A percentile compares a stretch with the other conserved stretches of the same genome.
Conservation (phyloP, 2,329 filamentous ascomycete genomes). For the Xylariaceae sp. region DNA sequence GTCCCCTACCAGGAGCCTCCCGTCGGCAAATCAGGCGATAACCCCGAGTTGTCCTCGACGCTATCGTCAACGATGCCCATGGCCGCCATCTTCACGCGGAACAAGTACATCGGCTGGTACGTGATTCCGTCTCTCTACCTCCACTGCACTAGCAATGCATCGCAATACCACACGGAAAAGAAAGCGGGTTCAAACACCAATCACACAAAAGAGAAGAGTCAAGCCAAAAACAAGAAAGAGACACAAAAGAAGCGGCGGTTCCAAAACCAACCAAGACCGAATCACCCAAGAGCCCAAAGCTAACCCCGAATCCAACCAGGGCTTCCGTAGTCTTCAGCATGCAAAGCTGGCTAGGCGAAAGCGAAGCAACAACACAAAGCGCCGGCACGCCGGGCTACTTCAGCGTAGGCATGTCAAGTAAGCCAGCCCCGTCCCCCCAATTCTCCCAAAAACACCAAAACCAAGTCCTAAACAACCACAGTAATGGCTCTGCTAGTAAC, state of each 20-base stretch:
- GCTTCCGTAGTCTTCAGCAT: conserved; percentile 69
- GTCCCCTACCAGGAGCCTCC: conserved; percentile 79
- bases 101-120: conserved; percentile 67
- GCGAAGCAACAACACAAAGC: conserved; percentile 60
- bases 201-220: neutral
- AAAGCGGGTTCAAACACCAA: neutral
- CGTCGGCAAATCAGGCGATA: conserved; percentile 55
- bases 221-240: no score
- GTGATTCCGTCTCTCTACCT: neutral
- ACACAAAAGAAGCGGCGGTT: no score
- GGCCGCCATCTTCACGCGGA: conserved; percentile 91
- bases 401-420: conserved; percentile 74
- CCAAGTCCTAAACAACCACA: conserved; percentile 28
- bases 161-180: neutral
- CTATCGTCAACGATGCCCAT: conserved; percentile 79
- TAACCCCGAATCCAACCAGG: conserved; percentile 30
- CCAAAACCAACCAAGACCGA: neutral
- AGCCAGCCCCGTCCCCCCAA: conserved; percentile 28
- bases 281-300: neutral
- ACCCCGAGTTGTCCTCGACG: conserved; percentile 68
- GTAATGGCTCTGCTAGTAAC: conserved; percentile 57
- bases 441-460: conserved; percentile 23
- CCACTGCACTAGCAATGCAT: neutral
- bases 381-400: conserved; percentile 66
- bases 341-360: conserved; percentile 75